Evolutionary conservation across 768 basidiomycete genomes (phyloP).

Genomic region (Flagelloscypha sp.): DNA sequence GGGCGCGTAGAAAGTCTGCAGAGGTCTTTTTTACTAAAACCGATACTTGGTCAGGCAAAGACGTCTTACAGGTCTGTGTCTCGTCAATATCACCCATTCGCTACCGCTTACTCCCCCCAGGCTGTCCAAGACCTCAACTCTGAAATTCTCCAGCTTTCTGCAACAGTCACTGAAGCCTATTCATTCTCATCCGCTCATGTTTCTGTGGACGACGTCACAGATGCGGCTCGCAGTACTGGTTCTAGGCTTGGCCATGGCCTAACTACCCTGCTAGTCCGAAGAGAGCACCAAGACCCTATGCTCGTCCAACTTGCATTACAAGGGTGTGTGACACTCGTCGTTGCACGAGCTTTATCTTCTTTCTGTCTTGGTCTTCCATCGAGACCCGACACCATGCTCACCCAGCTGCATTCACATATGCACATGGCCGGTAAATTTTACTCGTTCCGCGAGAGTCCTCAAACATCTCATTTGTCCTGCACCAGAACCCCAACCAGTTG

Average conservation of each 20-base stretch:
- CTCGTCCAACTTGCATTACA: constrained; percentile 72
- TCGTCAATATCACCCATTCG: too few species aligned
- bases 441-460: background rate
- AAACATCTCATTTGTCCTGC: constrained; percentile 7
- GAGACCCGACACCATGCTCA: constrained; percentile 57
- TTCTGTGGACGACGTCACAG: constrained; percentile 31
- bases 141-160: constrained; percentile 74
- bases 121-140: constrained; percentile 74
- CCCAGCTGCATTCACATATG: constrained; percentile 55
- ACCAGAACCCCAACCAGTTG: constrained; percentile 68
- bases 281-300: constrained; percentile 71
- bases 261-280: constrained; percentile 48
- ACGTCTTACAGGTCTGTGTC: too few species aligned
- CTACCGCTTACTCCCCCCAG: too few species aligned
- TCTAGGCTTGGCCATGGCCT: constrained; percentile 57
- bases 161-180: constrained; percentile 63
- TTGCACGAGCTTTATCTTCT: constrained; percentile 55
- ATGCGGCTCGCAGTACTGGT: constrained; percentile 52
- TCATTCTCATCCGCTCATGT: constrained; percentile 37
- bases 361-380: constrained; percentile 73
- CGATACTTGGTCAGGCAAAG: constrained; percentile 68
- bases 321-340: constrained; percentile 58
- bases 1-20: constrained; percentile 46
- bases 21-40: constrained; percentile 69
- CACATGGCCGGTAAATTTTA: constrained; percentile 37